Conservation (phyloP, 1,139 yeast genomes). For the Kodamaea alishanica region DNA sequence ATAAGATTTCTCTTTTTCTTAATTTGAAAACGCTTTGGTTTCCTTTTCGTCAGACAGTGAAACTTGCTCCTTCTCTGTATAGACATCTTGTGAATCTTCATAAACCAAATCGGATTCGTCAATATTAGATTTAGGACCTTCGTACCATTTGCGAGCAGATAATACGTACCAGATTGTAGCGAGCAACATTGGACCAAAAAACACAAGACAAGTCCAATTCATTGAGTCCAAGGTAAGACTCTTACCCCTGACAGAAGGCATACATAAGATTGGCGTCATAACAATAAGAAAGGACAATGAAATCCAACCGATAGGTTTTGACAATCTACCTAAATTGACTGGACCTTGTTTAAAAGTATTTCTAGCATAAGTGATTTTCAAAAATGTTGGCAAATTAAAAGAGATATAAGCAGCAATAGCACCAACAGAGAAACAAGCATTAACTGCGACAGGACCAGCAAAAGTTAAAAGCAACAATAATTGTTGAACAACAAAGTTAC, state of each 20-base stretch:
- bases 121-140: constrained; percentile 63
- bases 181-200: constrained; percentile 60
- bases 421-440: constrained; percentile 73
- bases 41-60: too few species aligned
- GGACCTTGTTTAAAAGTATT: constrained; percentile 64
- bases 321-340: constrained; percentile 58
- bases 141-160: constrained; percentile 61
- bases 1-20: too few species aligned
- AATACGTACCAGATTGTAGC: constrained; percentile 50
- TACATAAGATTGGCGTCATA: constrained; percentile 65
- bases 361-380: constrained; percentile 55
- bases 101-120: constrained; percentile 27
- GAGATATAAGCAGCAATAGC: constrained; percentile 72
- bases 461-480: constrained; percentile 55
- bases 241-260: constrained; percentile 55
- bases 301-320: constrained; percentile 43
- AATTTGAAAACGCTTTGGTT: too few species aligned
- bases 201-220: constrained; percentile 75
- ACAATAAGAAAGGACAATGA: constrained; percentile 47
- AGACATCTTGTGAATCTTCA: too few species aligned
- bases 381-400: constrained; percentile 61
- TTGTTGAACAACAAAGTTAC: constrained; percentile 55
- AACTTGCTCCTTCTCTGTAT: too few species aligned
- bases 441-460: constrained; percentile 65
- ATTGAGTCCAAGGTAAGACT: constrained; percentile 44